Evolutionary conservation across 306 rosid species (phyloP).

Genomic region (Coriaria nepalensis): DNA sequence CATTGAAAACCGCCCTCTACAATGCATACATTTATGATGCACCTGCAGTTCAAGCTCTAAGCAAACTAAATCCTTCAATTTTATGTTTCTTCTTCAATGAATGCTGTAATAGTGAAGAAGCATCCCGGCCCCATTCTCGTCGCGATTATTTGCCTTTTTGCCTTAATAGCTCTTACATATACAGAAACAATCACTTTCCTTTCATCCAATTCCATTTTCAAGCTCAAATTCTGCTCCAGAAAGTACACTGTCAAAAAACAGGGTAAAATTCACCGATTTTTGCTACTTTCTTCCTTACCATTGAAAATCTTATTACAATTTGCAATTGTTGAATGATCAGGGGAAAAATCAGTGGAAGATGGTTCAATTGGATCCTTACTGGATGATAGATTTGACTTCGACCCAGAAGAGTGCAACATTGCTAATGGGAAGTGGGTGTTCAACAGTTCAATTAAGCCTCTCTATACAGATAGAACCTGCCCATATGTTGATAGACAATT

Average conservation of each 20-base stretch:
- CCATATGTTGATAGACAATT: constrained; percentile 80
- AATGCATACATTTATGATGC: background rate
- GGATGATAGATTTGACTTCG: constrained; percentile 86
- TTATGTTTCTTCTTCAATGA: no score
- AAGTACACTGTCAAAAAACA: constrained; percentile 21
- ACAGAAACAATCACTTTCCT: constrained; percentile 29
- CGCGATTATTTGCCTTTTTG: constrained; percentile 18
- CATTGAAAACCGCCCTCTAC: constrained; percentile 12
- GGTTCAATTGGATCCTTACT: constrained; percentile 23
- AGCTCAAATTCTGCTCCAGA: constrained; percentile 25
- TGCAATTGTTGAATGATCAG: constrained; percentile 20
- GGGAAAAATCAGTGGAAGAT: constrained; percentile 25
- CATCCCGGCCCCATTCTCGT: constrained; percentile 12
- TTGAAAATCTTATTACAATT: background rate
- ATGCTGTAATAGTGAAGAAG: constrained; percentile 9
- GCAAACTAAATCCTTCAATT: background rate
- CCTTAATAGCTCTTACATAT: constrained; percentile 26
- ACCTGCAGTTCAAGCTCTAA: background rate
- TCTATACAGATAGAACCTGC: constrained; percentile 59
- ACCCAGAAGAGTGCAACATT: constrained; percentile 72
- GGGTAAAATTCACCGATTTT: constrained; percentile 29
- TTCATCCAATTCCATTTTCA: constrained; percentile 30
- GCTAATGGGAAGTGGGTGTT: constrained; percentile 90
- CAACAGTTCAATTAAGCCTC: constrained; percentile 51
- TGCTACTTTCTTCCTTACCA: background rate